Evolutionary conservation across 352 stramenopile species (phyloP), one percentile per base, ranked within the genome.

Genomic region (Phytopythium cucurbitacearum): DNA sequence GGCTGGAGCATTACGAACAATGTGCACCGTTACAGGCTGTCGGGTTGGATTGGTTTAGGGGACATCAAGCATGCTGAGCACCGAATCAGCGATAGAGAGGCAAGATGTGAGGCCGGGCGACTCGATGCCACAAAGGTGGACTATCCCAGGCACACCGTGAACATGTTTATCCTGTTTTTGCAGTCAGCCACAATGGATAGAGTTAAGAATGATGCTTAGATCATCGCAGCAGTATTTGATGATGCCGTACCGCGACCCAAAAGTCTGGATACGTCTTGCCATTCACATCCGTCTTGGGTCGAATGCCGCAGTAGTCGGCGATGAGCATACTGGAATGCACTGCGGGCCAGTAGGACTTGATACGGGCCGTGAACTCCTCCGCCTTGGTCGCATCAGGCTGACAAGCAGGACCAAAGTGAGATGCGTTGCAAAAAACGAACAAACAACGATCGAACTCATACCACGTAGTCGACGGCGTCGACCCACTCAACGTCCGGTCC

Each of bases 401-500:
- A 13, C 3, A 15, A 28, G n/a, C 13, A 48, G 7, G n/a, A 9
- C 21, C 5, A 38, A 12, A 54, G 32, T 49, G 11, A 48, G n/a
- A 16, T 10, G 7, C 8, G 7, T 41, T 44, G 3, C 12, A 21
- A 3, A 47, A 21, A 21, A 21, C 37, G 43, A 11, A 44, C 32
- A 28, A 12, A 9, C 21, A 3, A 7, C 3, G 28, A 45, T 28
- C 56, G 56, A 2, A 28, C 2, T 28, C 21, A 28, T 45, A 95
- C 83, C 56, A 66, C 65, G 54, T 97, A 97, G 43, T 98, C 79
- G 59, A 98, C 85, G 0, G 59, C 56, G 32, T 87, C 45, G 3
- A 98, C 62, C 95, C 95, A 99, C 70, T 99, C 76, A 3, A 99
- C 95, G 68, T 99, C 95, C 0, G 97, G 97, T 6, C 97, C 97